phyloP scores from a whole-genome alignment of 2,329 filamentous ascomycete genomes.

The Aureobasidium vineae region DNA sequence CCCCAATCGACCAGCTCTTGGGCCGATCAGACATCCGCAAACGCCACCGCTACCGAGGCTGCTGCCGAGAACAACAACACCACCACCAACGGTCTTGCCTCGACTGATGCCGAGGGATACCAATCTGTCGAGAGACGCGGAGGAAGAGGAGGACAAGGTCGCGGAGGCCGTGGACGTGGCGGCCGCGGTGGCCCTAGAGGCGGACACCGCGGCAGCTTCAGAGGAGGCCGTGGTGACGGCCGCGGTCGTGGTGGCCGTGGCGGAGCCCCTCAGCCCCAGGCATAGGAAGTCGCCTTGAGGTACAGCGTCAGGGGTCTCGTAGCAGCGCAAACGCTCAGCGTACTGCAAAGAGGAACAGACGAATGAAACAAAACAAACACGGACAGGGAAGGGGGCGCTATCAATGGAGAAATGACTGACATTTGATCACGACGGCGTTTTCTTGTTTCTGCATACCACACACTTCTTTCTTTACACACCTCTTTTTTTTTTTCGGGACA shows the following conservation, averaged over 20 bases:
- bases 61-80: slow-evolving; percentile 30
- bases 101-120: slow-evolving; percentile 63
- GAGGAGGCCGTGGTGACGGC: slow-evolving; percentile 34
- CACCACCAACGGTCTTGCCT: slow-evolving; percentile 35
- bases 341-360: not conserved
- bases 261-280: slow-evolving; percentile 11
- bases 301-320: not conserved
- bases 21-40: slow-evolving; percentile 67
- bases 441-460: slow-evolving; percentile 17
- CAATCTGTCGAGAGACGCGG: slow-evolving; percentile 56
- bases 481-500: not conserved
- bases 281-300: slow-evolving; percentile 18
- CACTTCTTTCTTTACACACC: not conserved
- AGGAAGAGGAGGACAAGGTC: slow-evolving; percentile 32
- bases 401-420: slow-evolving; percentile 21
- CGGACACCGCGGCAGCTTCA: slow-evolving; percentile 34
- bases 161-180: slow-evolving; percentile 44
- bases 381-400: slow-evolving; percentile 14
- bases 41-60: slow-evolving; percentile 26
- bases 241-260: slow-evolving; percentile 45
- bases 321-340: not conserved
- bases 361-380: not conserved
- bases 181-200: slow-evolving; percentile 42
- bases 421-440: slow-evolving; percentile 23
- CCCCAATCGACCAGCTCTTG: slow-evolving; percentile 71